phyloP scores from a whole-genome alignment of 768 basidiomycete genomes.

The Phylloporus sp. region DNA sequence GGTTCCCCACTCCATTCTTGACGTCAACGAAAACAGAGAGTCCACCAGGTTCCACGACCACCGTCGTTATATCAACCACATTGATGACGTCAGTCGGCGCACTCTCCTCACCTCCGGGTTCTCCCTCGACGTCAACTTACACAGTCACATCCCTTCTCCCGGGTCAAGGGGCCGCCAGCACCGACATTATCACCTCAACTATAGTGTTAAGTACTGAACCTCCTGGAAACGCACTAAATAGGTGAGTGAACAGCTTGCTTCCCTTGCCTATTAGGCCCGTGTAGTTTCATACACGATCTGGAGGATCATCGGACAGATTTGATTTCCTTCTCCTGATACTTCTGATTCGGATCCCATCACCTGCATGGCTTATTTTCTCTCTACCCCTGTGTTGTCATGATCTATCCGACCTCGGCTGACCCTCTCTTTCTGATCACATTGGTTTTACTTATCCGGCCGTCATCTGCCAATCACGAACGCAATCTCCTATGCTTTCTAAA shows the following conservation, averaged over 20 bases:
- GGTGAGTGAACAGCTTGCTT: constrained; percentile 16
- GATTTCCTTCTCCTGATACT: background rate
- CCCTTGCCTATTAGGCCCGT: background rate
- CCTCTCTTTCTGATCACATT: constrained; percentile 13
- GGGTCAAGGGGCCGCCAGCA: constrained; percentile 12
- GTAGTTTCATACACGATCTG: constrained; percentile 5
- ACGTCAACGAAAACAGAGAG: background rate
- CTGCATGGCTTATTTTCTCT: constrained; percentile 8
- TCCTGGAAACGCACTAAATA: background rate
- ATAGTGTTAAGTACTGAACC: constrained; percentile 22
- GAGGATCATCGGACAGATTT: constrained; percentile 8
- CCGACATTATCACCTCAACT: constrained; percentile 19
- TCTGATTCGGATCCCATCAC: constrained; percentile 3
- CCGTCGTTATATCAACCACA: constrained; percentile 16
- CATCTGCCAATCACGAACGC: constrained; percentile 1
- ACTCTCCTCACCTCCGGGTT: background rate
- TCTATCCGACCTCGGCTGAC: constrained; percentile 15
- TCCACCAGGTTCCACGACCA: constrained; percentile 3
- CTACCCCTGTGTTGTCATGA: constrained; percentile 18
- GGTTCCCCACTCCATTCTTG: background rate
- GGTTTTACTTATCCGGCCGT: constrained; percentile 8
- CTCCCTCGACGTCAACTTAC: constrained; percentile 16
- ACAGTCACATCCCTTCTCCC: constrained; percentile 16
- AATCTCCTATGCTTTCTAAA: constrained; percentile 2
- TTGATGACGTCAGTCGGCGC: constrained; percentile 2